Evolutionary conservation across 352 stramenopile species (phyloP), one percentile per base, ranked within the genome.

Genomic region (Phytophthora fragariaefolia): DNA sequence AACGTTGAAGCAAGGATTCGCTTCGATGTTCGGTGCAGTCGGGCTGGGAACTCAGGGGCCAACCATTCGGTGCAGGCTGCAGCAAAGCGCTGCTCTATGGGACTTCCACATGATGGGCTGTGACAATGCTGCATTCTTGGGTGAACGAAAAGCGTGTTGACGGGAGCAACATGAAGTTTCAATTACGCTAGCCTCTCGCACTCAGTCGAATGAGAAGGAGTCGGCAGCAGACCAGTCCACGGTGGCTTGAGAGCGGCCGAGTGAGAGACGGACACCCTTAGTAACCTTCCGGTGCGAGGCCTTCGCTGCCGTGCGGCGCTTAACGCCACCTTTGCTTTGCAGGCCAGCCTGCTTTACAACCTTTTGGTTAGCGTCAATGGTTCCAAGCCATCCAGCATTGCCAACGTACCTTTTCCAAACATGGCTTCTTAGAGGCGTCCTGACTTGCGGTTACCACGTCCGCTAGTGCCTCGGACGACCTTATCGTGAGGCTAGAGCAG

Each of bases 141-240:
- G n/a, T n/a, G n/a, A n/a, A n/a, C n/a, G n/a, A n/a, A n/a, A n/a
- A n/a, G n/a, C n/a, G n/a, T n/a, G n/a, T n/a, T n/a, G n/a, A n/a
- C n/a, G n/a, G n/a, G n/a, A n/a, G n/a, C n/a, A n/a, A n/a, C n/a
- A n/a, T n/a, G n/a, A n/a, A n/a, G n/a, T n/a, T n/a, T n/a, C n/a
- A n/a, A n/a, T n/a, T n/a, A n/a, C n/a, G n/a, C n/a, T n/a, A n/a
- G n/a, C n/a, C n/a, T 43, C 15, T 8, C 36, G 36, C 9, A 53
- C 22, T 80, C 43, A 85, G 23, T 71, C 67, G 43, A 85, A 85
- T 15, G 71, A 77, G 52, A 85, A 85, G 8, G 62, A 55, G 28
- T 83, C 77, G 27, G 47, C 51, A 15, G 66, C 56, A n/a, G 71
- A 66, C 77, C 77, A 85, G 46, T 85, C 69, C 43, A 63, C 32